Evolutionary conservation across 345 rosid genomes (phyloP).

Genomic region (Melastoma malabathricum): DNA sequence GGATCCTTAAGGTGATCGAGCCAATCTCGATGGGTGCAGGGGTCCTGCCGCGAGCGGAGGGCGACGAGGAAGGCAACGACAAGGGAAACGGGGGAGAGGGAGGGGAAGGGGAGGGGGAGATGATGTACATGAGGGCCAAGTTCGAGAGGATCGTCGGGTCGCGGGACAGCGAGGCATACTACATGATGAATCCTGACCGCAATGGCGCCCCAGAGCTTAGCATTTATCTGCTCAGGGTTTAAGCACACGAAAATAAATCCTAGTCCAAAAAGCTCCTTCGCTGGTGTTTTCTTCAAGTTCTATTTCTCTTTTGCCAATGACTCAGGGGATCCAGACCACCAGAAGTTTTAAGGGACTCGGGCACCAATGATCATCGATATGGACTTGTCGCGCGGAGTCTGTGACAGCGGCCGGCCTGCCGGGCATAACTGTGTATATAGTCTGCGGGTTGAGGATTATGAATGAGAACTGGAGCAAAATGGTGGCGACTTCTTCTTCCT

Average conservation of each 20-base stretch:
- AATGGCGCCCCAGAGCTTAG: conserved; percentile 97
- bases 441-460: no score
- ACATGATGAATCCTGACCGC: conserved; percentile 99
- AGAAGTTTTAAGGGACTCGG: no score
- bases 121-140: conserved; percentile 88
- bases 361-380: no score
- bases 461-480: no score
- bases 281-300: no score
- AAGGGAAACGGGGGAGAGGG: conserved; percentile 10
- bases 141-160: conserved; percentile 93
- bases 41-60: conserved; percentile 46
- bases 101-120: conserved; percentile 26
- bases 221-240: conserved; percentile 82
- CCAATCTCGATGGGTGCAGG: conserved; percentile 98
- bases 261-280: no score
- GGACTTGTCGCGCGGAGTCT: no score
- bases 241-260: neutral
- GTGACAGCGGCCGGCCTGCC: no score
- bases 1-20: conserved; percentile 72
- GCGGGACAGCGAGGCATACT: conserved; percentile 94
- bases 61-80: conserved; percentile 9
- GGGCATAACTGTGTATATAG: no score
- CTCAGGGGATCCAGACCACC: no score
- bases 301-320: no score
- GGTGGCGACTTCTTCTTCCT: no score